phyloP scores from a whole-genome alignment of 345 rosid species.

The Alliaria petiolata region DNA sequence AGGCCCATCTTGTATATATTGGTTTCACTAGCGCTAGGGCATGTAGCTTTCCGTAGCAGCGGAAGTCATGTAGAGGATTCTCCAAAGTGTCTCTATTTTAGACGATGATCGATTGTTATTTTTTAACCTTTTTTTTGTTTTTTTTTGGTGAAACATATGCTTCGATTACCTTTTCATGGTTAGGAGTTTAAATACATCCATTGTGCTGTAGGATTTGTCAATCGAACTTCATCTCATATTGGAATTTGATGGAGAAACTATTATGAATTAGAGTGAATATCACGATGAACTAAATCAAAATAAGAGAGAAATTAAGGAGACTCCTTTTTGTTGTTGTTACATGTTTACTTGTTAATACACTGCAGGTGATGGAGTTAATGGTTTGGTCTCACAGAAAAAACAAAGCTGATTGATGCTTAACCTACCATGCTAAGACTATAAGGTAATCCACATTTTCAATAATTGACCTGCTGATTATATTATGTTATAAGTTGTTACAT shows the following conservation, averaged over 20 bases:
- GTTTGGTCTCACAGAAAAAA: neutral
- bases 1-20: neutral
- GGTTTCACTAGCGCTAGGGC: neutral
- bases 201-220: neutral
- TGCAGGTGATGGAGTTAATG: neutral
- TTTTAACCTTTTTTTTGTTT: too few relatives aligned
- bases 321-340: too few relatives aligned
- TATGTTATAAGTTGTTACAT: neutral
- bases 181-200: neutral
- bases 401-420: neutral
- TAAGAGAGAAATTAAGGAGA: too few relatives aligned
- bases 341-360: too few relatives aligned
- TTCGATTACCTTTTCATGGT: too few relatives aligned
- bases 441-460: neutral
- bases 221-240: neutral
- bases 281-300: too few relatives aligned
- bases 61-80: neutral
- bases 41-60: neutral
- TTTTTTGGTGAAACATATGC: too few relatives aligned
- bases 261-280: too few relatives aligned
- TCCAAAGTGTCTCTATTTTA: too few relatives aligned
- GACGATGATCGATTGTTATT: too few relatives aligned
- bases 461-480: neutral
- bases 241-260: too few relatives aligned
- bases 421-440: neutral